Evolutionary conservation across 352 stramenopile species (phyloP).

Genomic region (Achlya hypogyna): DNA sequence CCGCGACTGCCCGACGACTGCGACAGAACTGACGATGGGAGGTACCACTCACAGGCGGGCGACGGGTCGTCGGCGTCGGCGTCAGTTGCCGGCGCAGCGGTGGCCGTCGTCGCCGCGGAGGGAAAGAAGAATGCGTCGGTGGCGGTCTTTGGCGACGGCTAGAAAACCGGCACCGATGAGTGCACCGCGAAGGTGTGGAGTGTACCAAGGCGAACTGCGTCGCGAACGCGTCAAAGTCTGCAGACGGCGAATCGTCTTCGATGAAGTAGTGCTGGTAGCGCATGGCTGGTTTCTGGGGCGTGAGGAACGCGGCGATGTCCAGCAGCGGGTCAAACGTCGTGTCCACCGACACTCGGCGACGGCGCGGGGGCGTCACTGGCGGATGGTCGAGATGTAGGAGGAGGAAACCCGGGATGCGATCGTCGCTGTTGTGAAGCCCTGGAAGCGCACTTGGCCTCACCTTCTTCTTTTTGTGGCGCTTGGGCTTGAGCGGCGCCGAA

Average conservation of each 20-base stretch:
- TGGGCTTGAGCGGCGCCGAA: not conserved
- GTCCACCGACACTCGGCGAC: conserved; percentile 35
- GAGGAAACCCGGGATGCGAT: conserved; percentile 18
- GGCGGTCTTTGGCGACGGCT: conserved; percentile 25
- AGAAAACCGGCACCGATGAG: conserved; percentile 34
- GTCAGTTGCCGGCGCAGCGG: conserved; percentile 22
- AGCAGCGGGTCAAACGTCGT: conserved; percentile 12
- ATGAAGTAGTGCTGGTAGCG: not conserved
- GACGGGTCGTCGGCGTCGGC: conserved; percentile 17
- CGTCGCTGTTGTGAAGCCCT: conserved; percentile 18
- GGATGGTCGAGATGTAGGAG: conserved; percentile 21
- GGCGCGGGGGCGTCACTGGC: conserved; percentile 24
- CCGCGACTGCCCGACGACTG: conserved; percentile 40
- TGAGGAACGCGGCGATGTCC: not conserved
- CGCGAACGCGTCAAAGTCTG: conserved; percentile 15
- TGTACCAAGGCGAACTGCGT: conserved; percentile 27
- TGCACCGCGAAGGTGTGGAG: conserved; percentile 33
- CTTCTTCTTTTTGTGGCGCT: conserved; percentile 25
- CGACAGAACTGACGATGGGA: conserved; percentile 65
- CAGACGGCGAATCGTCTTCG: not conserved
- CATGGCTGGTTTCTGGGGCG: not conserved
- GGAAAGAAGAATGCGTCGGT: conserved; percentile 29
- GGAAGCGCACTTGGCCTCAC: conserved; percentile 21
- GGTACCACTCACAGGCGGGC: conserved; percentile 44
- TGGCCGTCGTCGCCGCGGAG: conserved; percentile 15